Evolutionary conservation across 805 yeast genomes (phyloP).

Genomic region (Huiozyma sinensis): DNA sequence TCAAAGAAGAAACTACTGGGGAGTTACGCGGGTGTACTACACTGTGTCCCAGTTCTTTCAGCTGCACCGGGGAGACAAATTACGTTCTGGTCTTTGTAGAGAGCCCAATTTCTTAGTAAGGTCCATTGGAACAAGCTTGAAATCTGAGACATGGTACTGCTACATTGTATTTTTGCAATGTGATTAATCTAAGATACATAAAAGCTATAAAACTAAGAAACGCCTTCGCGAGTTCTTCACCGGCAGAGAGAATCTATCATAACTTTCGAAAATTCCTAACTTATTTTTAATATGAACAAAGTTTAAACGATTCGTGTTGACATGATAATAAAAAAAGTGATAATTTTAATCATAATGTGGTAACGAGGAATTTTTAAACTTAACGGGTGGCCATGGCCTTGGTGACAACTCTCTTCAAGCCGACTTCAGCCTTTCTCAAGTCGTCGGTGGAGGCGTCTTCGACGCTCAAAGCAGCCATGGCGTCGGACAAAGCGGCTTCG

Average conservation of each 20-base stretch:
- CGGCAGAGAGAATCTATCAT: too few species aligned
- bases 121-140: too few species aligned
- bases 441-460: slow-evolving; percentile 96
- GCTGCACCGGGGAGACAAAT: too few species aligned
- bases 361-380: slow-evolving; percentile 18
- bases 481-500: slow-evolving; percentile 96
- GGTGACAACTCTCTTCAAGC: slow-evolving; percentile 98
- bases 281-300: too few species aligned
- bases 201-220: neutral
- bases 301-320: too few species aligned
- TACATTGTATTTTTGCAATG: neutral
- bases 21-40: too few species aligned
- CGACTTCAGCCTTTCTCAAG: slow-evolving; percentile 97
- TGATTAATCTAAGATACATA: slow-evolving; percentile 5
- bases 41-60: too few species aligned
- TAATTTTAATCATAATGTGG: neutral
- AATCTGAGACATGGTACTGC: neutral
- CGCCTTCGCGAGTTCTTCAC: too few species aligned
- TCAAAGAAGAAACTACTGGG: too few species aligned
- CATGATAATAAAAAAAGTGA: neutral
- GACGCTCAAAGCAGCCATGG: slow-evolving; percentile 93
- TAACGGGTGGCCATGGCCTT: slow-evolving; percentile 98
- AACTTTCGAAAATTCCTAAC: too few species aligned
- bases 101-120: too few species aligned
- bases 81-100: too few species aligned